Conservation (phyloP, 768 basidiomycete genomes). For the Tricholoma saponaceum region DNA sequence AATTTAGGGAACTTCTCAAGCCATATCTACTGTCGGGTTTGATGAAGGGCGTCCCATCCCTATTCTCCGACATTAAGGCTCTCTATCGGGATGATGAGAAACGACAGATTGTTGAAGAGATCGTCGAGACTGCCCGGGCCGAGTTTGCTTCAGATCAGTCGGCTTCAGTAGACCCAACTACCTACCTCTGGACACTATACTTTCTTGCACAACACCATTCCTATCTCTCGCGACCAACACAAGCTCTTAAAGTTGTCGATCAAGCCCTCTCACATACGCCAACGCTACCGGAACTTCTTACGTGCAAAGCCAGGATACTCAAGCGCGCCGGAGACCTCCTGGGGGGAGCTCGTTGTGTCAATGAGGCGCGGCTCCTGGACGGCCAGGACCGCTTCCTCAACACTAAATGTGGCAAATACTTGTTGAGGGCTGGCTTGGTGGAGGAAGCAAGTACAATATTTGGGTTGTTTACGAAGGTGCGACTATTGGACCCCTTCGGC, state of each 20-base stretch:
- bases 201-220: slow-evolving; percentile 91
- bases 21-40: slow-evolving; percentile 70
- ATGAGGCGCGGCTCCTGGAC: slow-evolving; percentile 82
- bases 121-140: slow-evolving; percentile 48
- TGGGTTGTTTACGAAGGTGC: slow-evolving; percentile 89
- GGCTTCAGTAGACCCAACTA: slow-evolving; percentile 57
- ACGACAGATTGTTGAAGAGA: slow-evolving; percentile 61
- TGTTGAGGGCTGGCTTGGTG: slow-evolving; percentile 75
- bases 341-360: slow-evolving; percentile 71
- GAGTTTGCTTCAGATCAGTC: slow-evolving; percentile 28
- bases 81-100: slow-evolving; percentile 70
- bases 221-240: slow-evolving; percentile 44
- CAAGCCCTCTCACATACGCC: slow-evolving; percentile 81
- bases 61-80: slow-evolving; percentile 89
- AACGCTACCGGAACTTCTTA: slow-evolving; percentile 86
- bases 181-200: slow-evolving; percentile 92
- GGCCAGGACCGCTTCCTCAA: slow-evolving; percentile 95
- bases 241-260: slow-evolving; percentile 61
- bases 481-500: slow-evolving; percentile 11
- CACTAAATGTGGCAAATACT: slow-evolving; percentile 90
- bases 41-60: slow-evolving; percentile 83
- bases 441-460: slow-evolving; percentile 72
- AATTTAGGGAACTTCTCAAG: slow-evolving; percentile 61
- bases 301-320: slow-evolving; percentile 75
- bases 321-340: slow-evolving; percentile 82